Conservation (phyloP, 2,329 filamentous ascomycete genomes). For the Sclerotinia subarctica region DNA sequence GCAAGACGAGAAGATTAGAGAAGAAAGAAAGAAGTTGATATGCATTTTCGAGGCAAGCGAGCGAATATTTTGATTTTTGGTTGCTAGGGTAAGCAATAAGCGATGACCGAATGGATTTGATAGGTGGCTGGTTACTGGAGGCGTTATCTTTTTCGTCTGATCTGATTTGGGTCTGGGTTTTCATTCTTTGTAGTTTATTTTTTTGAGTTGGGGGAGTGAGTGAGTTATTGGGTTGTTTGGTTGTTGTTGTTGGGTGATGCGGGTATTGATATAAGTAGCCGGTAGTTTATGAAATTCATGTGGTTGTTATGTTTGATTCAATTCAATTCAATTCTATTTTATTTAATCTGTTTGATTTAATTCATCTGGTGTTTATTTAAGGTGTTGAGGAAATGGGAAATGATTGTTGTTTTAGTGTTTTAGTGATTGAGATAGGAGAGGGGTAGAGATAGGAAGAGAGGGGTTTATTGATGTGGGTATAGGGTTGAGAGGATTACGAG, state of each 20-base stretch:
- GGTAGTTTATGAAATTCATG: background rate
- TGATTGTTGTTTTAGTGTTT: too few species aligned
- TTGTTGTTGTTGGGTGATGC: background rate
- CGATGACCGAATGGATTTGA: background rate
- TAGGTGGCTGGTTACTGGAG: background rate
- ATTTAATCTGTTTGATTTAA: too few species aligned
- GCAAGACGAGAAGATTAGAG: background rate
- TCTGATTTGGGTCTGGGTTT: background rate
- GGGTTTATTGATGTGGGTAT: too few species aligned
- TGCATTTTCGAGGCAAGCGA: constrained; percentile 13
- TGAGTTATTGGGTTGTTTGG: background rate
- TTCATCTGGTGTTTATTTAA: too few species aligned
- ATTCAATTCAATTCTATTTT: background rate
- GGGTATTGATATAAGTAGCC: background rate
- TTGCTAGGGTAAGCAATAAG: background rate
- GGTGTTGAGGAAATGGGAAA: too few species aligned
- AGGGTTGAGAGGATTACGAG: too few species aligned
- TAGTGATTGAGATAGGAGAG: too few species aligned
- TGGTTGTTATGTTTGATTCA: background rate
- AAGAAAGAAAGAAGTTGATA: background rate
- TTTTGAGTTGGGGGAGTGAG: background rate
- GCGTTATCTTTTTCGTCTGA: background rate
- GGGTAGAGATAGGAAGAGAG: too few species aligned
- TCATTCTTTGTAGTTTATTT: constrained; percentile 2
- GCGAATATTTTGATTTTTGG: constrained; percentile 8